Base-by-base conservation (phyloP, 2,329 filamentous ascomycete genomes). In the Xylaria sp. region DNA sequence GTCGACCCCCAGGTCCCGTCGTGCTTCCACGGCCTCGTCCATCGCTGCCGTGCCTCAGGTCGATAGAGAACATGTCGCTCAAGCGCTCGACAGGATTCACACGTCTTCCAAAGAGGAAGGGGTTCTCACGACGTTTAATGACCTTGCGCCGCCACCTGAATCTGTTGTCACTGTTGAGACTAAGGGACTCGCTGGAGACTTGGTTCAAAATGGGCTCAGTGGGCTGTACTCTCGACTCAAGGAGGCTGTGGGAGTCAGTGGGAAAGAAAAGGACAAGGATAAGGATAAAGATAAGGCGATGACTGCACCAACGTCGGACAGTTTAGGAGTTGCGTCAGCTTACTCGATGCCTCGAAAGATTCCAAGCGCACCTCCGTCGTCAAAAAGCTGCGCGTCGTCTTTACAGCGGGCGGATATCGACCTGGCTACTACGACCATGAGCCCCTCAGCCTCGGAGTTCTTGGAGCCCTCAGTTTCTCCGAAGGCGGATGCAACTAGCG, bases 41-140 rank as follows among this genome's bases (percentile, higher is more conserved):
- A 64, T 80, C 13, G 76, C 77, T 5, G 72, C 77, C 2, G 75
- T 64, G 9, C 63, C 79, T 1, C 80, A 82, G 53, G 76, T 84
- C 47, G 89, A 92, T 72, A 89, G 85, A 70, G 89, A 91, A 63
- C 87, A 90, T 59, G 80, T 93, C 44, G 85, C 89, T 39, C 84
- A 91, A 63, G 84, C 88, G 16, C 84, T 97, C 62, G 89, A 96
- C 74, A 87, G 90, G 68, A 96, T 97, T 66, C 93, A 97, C 74
- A 91, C 81, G 54, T 87, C 90, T 4, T 92, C 92, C n/a, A 95
- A 90, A 70, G 89, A 90, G 71, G 90, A 90, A 39, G 89, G 89
- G 63, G 84, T 86, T 39, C 80, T 97, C 52, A 97, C 93, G 2
- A 95, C 92, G 7, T 97, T 97, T 76, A 95, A 95, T 75, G 92